Base-by-base conservation (phyloP, 352 stramenopile species). In the Phytopythium mirpurense region DNA sequence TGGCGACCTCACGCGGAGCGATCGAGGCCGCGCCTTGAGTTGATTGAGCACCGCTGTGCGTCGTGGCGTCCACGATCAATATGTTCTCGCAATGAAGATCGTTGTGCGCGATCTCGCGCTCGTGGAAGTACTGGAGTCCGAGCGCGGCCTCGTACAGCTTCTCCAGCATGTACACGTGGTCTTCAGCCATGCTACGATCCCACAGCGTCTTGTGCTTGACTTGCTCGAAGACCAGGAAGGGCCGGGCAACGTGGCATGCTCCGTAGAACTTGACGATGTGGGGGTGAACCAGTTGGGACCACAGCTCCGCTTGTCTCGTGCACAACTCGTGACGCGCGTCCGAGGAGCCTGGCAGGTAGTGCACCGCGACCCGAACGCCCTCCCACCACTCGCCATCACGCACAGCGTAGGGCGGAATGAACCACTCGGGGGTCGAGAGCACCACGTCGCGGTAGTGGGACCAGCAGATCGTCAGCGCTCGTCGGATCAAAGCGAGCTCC, bases 111-210 rank as follows among this genome's bases (percentile, higher is more conserved):
- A 71, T 65, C 12, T 68, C 60, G n/a, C 63, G 63, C 23, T 71
- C 63, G 41, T 71, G 63, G 4, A 71, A 57, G 21, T 71, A 71
- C 40, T 71, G 63, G 14, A 71, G 29, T 5, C 63, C 63, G n/a
- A 71, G 41, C 11, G 51, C 63, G 14, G 44, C 45, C 19, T 68
- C 63, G 41, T 68, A 19, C 16, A 71, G 40, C 38, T 60, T 24
- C 24, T 59, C 53, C 55, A 61, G 63, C 36, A 65, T 10, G n/a
- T 35, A 44, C 19, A 42, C 8, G 19, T 23, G 7, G 19, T 57
- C 19, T 18, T 44, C 2, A 7, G 34, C 46, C 16, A 34, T 45
- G 21, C 54, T 15, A 21, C 53, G 53, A 2, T 62, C 59, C 31
- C 52, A 47, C 14, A 71, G 11, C 15, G 63, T 60, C 3, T 60